A percentile compares a stretch with the other conserved stretches of the same genome.
These are phyloP conservation scores for Vitellaria paradoxa DNA, from an alignment of 179 eudicot genomes.

Conservation along the genomic window DNA sequence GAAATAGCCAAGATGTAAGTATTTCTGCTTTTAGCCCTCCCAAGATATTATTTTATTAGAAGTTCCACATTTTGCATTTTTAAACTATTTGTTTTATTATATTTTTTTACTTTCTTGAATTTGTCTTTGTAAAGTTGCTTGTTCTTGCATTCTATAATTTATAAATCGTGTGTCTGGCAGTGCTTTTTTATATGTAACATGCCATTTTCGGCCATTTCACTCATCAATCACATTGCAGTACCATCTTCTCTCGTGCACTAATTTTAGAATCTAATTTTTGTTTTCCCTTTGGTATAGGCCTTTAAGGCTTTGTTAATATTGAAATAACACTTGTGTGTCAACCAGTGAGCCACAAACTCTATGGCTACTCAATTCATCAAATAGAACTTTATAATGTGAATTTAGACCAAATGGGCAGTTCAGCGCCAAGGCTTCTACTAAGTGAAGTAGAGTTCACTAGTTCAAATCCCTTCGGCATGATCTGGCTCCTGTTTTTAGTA, in stretches of 20 bases:
- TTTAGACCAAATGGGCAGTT: too few species aligned
- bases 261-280: neutral
- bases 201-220: neutral
- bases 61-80: neutral
- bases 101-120: neutral
- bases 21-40: neutral
- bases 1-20: slow-evolving; percentile 97
- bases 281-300: too few species aligned
- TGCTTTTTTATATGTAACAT: neutral
- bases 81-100: too few species aligned
- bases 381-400: too few species aligned
- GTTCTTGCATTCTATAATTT: slow-evolving; percentile 6
- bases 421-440: too few species aligned
- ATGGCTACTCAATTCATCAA: too few species aligned
- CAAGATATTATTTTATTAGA: neutral
- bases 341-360: too few species aligned
- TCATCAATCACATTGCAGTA: neutral
- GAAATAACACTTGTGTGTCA: too few species aligned
- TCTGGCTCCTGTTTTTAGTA: too few species aligned
- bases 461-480: too few species aligned
- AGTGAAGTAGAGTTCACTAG: too few species aligned
- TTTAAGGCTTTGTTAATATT: too few species aligned
- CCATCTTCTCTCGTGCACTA: neutral
- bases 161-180: neutral
- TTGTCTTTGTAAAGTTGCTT: neutral